A percentile compares a stretch with the other conserved stretches of the same genome.
Conservation (phyloP, 352 stramenopile species). For the Phytophthora pluvialis region DNA sequence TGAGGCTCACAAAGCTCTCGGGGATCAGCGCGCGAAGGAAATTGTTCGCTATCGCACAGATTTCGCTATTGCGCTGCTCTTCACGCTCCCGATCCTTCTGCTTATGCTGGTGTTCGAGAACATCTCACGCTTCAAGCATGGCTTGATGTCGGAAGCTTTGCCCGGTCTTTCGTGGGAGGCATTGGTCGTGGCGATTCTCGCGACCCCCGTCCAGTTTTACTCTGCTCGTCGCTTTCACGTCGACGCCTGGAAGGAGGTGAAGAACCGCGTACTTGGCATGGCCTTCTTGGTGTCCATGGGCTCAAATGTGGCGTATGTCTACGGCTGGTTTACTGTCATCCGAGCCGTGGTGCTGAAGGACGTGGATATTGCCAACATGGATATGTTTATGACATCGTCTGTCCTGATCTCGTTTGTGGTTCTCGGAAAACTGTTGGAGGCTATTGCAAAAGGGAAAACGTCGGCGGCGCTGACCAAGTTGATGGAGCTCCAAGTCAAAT, state of each 20-base stretch:
- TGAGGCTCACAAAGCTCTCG: slow-evolving; percentile 72
- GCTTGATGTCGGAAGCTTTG: slow-evolving; percentile 52
- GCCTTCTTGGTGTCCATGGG: slow-evolving; percentile 96
- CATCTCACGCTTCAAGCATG: slow-evolving; percentile 52
- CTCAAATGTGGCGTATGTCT: slow-evolving; percentile 95
- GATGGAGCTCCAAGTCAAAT: slow-evolving; percentile 95
- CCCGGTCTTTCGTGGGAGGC: slow-evolving; percentile 68
- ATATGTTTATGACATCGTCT: slow-evolving; percentile 97
- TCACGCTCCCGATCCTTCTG: slow-evolving; percentile 93
- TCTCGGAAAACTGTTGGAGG: slow-evolving; percentile 96
- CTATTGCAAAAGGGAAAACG: slow-evolving; percentile 92
- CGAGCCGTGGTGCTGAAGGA: slow-evolving; percentile 64
- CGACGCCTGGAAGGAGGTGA: slow-evolving; percentile 90
- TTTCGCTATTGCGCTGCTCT: slow-evolving; percentile 83
- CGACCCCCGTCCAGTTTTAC: slow-evolving; percentile 96
- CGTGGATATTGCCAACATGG: slow-evolving; percentile 52
- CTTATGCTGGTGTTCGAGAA: slow-evolving; percentile 88
- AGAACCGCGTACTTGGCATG: slow-evolving; percentile 93
- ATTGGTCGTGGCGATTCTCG: slow-evolving; percentile 74
- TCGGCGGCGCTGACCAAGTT: slow-evolving; percentile 94
- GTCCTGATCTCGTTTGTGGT: slow-evolving; percentile 98
- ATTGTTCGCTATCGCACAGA: slow-evolving; percentile 73
- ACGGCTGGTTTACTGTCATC: slow-evolving; percentile 90
- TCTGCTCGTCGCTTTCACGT: slow-evolving; percentile 94
- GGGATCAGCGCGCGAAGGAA: slow-evolving; percentile 73